Conservation (phyloP, 2,329 filamentous ascomycete genomes). For the Fusarium sp. region DNA sequence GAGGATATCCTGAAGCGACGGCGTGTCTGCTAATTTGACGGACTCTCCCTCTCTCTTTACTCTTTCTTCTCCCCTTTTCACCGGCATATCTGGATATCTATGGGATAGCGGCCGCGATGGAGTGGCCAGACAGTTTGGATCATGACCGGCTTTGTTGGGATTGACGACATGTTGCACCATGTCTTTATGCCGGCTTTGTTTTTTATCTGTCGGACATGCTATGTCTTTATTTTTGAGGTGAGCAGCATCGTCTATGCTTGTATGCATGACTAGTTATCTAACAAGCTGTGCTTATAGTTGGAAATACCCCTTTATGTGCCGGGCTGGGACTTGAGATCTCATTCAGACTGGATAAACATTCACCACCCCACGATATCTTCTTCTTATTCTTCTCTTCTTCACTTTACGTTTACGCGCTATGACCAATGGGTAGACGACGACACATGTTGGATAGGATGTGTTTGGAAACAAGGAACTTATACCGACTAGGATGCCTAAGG, state of each 20-base stretch:
- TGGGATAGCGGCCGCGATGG: background rate
- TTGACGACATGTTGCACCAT: conserved; percentile 1
- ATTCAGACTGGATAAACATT: background rate
- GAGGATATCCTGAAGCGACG: conserved; percentile 51
- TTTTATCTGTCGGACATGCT: background rate
- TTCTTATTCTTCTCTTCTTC: background rate
- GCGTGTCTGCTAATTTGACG: conserved; percentile 42
- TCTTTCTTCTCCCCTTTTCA: background rate
- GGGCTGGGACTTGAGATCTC: background rate
- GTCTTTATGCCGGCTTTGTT: conserved; percentile 4
- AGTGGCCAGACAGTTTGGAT: background rate
- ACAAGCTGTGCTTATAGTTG: conserved; percentile 7
- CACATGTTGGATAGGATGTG: background rate
- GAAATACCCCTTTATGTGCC: conserved; percentile 13
- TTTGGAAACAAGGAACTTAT: background rate
- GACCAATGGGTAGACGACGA: background rate
- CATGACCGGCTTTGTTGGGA: conserved; percentile 13
- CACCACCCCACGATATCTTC: background rate
- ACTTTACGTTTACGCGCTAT: background rate
- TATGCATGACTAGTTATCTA: background rate
- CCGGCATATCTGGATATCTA: background rate
- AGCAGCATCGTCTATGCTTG: background rate
- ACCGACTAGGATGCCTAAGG: background rate
- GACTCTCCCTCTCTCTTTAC: background rate
- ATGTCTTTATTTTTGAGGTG: conserved; percentile 11